phyloP scores from a whole-genome alignment of 1,139 yeast genomes.

The Kazachstania sp. region DNA sequence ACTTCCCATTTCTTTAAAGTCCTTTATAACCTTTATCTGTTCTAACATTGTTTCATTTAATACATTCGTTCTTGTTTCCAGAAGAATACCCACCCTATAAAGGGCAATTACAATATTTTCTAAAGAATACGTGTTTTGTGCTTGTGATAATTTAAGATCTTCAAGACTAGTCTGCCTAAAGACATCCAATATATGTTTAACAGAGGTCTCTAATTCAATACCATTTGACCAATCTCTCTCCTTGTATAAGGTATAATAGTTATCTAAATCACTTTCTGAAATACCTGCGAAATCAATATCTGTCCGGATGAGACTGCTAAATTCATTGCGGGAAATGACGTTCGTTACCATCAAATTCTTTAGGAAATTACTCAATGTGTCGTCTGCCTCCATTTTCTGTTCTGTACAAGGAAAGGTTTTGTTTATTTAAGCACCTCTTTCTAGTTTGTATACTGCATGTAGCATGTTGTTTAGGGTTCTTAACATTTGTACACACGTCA shows the following conservation, averaged over 20 bases:
- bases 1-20: constrained; percentile 4
- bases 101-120: constrained; percentile 15
- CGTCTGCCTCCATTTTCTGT: not conserved
- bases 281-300: not conserved
- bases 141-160: constrained; percentile 5
- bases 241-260: not conserved
- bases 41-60: constrained; percentile 8
- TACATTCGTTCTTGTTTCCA: constrained; percentile 10
- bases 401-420: too few species aligned
- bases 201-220: not conserved
- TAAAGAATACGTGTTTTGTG: constrained; percentile 13
- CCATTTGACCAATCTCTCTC: not conserved
- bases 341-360: not conserved
- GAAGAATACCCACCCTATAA: constrained; percentile 13
- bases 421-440: too few species aligned
- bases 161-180: not conserved
- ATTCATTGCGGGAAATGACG: not conserved
- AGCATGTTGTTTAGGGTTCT: too few species aligned
- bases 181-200: not conserved
- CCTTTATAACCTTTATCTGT: constrained; percentile 4
- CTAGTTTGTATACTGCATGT: too few species aligned
- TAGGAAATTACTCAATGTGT: not conserved
- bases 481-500: too few species aligned
- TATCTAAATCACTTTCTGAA: not conserved
- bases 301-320: not conserved